phyloP scores from a whole-genome alignment of 2,329 filamentous ascomycete genomes.

The Calycina herbarum region DNA sequence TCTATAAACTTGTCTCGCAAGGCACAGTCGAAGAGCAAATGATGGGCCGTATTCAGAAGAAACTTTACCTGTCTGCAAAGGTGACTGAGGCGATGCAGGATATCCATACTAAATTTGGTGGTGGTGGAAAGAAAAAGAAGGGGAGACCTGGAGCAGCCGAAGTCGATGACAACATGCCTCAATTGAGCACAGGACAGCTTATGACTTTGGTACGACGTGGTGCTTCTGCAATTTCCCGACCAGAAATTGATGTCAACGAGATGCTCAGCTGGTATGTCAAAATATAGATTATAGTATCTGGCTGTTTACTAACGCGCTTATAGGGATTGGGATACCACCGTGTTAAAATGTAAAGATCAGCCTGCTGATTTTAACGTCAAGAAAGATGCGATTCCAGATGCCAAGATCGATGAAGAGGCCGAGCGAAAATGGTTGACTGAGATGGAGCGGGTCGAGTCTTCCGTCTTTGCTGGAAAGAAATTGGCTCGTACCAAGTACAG shows the following conservation, averaged over 20 bases:
- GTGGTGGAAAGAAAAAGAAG: slow-evolving; percentile 36
- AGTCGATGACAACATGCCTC: slow-evolving; percentile 48
- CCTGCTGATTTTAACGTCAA: slow-evolving; percentile 44
- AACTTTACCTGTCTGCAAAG: slow-evolving; percentile 60
- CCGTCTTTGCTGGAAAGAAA: slow-evolving; percentile 57
- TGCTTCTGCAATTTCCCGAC: slow-evolving; percentile 51
- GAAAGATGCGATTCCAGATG: slow-evolving; percentile 34
- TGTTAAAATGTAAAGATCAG: slow-evolving; percentile 54
- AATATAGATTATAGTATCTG: not conserved
- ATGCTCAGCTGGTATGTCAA: slow-evolving; percentile 51
- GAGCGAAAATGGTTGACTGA: slow-evolving; percentile 56
- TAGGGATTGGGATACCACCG: slow-evolving; percentile 52
- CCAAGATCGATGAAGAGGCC: slow-evolving; percentile 44
- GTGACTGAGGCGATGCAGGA: slow-evolving; percentile 60
- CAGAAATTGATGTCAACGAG: slow-evolving; percentile 54
- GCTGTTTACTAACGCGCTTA: slow-evolving; percentile 15
- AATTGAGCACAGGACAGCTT: slow-evolving; percentile 51
- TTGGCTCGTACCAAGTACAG: slow-evolving; percentile 41
- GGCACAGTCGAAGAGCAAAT: slow-evolving; percentile 92
- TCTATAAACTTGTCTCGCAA: slow-evolving; percentile 90
- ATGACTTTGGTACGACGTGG: slow-evolving; percentile 56
- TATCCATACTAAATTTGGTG: slow-evolving; percentile 44
- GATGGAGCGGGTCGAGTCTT: slow-evolving; percentile 57
- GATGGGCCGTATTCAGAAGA: slow-evolving; percentile 48
- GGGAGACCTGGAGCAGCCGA: slow-evolving; percentile 13